phyloP scores from a whole-genome alignment of 2,329 filamentous ascomycete genomes.

The Xylariaceae sp. region DNA sequence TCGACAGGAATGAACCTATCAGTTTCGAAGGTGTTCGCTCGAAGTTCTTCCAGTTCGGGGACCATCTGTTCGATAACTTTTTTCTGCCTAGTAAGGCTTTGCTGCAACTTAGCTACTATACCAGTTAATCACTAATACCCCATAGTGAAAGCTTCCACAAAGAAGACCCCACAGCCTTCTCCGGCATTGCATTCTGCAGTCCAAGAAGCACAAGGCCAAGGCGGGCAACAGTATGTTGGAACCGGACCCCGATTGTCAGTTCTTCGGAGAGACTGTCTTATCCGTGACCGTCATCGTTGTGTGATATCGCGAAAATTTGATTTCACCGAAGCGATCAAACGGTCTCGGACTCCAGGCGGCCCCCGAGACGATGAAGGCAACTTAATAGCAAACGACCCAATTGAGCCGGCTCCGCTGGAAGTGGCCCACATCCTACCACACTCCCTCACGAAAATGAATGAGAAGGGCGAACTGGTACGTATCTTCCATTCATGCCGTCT shows the following conservation, averaged over 20 bases:
- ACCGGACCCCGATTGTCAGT: conserved; percentile 34
- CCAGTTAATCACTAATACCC: conserved; percentile 5
- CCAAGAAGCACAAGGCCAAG: conserved; percentile 26
- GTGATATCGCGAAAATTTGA: conserved; percentile 39
- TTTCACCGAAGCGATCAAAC: conserved; percentile 11
- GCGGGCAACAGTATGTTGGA: conserved; percentile 28
- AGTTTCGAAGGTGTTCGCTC: conserved; percentile 25
- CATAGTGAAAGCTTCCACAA: conserved; percentile 37
- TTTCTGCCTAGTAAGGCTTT: conserved; percentile 35
- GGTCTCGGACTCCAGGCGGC: conserved; percentile 16
- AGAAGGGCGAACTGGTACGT: background rate
- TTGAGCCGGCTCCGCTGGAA: background rate
- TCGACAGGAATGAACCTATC: conserved; percentile 24
- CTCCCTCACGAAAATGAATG: conserved; percentile 2
- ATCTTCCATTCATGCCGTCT: background rate
- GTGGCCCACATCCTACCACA: conserved; percentile 7
- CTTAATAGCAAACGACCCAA: conserved; percentile 14
- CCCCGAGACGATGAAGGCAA: conserved; percentile 37
- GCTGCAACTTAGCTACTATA: conserved; percentile 5
- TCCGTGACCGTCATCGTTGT: conserved; percentile 40
- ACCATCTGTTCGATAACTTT: conserved; percentile 39
- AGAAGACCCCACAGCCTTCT: conserved; percentile 37
- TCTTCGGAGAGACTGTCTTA: conserved; percentile 37
- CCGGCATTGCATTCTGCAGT: conserved; percentile 34
- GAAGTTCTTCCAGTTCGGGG: conserved; percentile 33